Evolutionary conservation across 2,329 filamentous ascomycete genomes (phyloP), one percentile per base, ranked within the genome.

Genomic region (Penicillium sp.): DNA sequence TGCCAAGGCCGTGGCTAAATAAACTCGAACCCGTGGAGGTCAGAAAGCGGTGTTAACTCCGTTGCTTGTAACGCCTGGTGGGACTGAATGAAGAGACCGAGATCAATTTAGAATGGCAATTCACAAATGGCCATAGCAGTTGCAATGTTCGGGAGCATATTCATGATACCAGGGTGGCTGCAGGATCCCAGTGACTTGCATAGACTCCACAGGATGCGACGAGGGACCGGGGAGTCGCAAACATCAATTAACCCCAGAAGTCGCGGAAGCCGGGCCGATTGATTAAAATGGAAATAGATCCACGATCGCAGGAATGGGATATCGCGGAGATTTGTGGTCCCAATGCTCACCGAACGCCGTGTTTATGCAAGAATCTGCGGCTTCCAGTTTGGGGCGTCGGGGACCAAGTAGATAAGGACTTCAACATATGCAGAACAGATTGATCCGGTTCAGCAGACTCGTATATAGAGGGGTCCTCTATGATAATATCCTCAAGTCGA

Each of bases 121-220:
- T 63, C 62, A 65, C 65, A 67, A 70, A 70, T 54, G 61, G 60
- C 54, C 54, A 43, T 65, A 54, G 59, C 59, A 62, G 59, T 68
- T 60, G 64, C 49, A 35, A 56, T 59, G 53, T 60, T 62, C 50
- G 54, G 35, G 60, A 62, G 63, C 64, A 67, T 65, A 55, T 63
- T 65, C 59, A 64, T 60, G 64, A 71, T 68, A 54, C 62, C 64
- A 64, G 61, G 66, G 60, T 64, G 58, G 59, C 66, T 69, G 67
- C 65, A 63, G 60, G 63, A 65, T 66, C 64, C 63, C 55, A 67
- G 62, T 58, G 59, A 63, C 60, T 63, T 61, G 60, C 64, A 62
- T 56, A 54, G 57, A 63, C 55, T 62, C 64, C 48, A 57, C 44
- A 44, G 57, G 53, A 59, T 37, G 56, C 33, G 49, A 55, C 44